Evolutionary conservation across 257 asterid genomes (phyloP).

Genomic region (Nicotiana knightiana): DNA sequence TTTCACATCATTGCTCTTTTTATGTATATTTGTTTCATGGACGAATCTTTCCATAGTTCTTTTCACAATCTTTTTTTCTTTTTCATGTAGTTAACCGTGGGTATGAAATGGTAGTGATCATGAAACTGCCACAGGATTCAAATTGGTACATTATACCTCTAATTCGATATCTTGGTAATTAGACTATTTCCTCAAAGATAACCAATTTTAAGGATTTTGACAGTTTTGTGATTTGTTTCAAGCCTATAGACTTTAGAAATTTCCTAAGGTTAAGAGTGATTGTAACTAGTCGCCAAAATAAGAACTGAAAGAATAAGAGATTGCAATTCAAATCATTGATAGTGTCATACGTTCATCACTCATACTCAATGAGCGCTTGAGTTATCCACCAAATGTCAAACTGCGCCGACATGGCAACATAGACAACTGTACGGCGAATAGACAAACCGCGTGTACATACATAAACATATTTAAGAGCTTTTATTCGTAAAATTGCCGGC

Average conservation of each 20-base stretch:
- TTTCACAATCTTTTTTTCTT: background rate
- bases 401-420: background rate
- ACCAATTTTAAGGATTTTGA: too few species aligned
- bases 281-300: background rate
- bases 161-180: background rate
- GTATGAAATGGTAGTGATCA: too few species aligned
- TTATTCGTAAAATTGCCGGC: background rate
- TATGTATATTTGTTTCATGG: too few species aligned
- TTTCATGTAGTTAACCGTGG: background rate
- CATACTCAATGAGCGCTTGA: too few species aligned
- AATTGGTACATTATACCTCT: background rate
- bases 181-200: background rate
- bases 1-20: background rate
- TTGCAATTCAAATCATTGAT: background rate
- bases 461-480: background rate
- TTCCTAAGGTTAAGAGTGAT: too few species aligned
- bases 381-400: background rate
- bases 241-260: too few species aligned
- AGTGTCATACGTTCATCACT: too few species aligned
- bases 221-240: too few species aligned
- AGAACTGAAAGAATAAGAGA: background rate
- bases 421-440: background rate
- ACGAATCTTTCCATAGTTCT: too few species aligned
- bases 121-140: too few species aligned
- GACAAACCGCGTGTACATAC: background rate